These are phyloP conservation scores for Infundibulicybe gibba DNA, from an alignment of 768 basidiomycete genomes.

Conservation along the genomic window DNA sequence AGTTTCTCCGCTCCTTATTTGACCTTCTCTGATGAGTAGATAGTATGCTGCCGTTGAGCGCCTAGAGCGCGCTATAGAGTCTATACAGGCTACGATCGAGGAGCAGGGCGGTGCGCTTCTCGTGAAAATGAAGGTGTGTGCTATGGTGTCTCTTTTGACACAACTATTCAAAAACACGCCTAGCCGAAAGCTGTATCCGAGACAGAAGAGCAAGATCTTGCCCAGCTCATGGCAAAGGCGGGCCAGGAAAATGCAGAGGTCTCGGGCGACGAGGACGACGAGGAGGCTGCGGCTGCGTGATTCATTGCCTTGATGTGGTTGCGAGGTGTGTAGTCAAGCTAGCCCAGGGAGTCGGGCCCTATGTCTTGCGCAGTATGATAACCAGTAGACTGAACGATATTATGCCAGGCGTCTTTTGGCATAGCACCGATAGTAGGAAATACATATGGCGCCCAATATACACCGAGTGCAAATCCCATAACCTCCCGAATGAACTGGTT, in stretches of 20 bases:
- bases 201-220: slow-evolving; percentile 95
- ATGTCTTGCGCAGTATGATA: too few species aligned
- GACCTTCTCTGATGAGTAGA: neutral
- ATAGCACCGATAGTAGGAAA: too few species aligned
- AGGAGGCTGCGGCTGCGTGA: slow-evolving; percentile 29
- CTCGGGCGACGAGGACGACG: slow-evolving; percentile 90
- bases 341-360: too few species aligned
- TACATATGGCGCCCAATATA: too few species aligned
- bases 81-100: slow-evolving; percentile 83
- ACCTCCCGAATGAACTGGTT: too few species aligned
- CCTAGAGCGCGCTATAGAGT: slow-evolving; percentile 90
- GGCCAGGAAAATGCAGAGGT: slow-evolving; percentile 94
- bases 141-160: neutral
- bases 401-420: too few species aligned
- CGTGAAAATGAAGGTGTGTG: slow-evolving; percentile 92
- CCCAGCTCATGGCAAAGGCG: slow-evolving; percentile 94
- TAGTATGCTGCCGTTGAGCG: slow-evolving; percentile 88
- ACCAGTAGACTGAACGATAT: too few species aligned
- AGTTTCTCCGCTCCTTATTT: neutral
- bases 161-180: neutral
- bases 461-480: too few species aligned
- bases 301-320: too few species aligned
- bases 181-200: slow-evolving; percentile 98
- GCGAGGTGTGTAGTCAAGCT: too few species aligned
- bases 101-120: slow-evolving; percentile 80